These are phyloP conservation scores for Colletotrichum agaves DNA, from an alignment of 2,329 filamentous ascomycete species.

Conservation along the genomic window DNA sequence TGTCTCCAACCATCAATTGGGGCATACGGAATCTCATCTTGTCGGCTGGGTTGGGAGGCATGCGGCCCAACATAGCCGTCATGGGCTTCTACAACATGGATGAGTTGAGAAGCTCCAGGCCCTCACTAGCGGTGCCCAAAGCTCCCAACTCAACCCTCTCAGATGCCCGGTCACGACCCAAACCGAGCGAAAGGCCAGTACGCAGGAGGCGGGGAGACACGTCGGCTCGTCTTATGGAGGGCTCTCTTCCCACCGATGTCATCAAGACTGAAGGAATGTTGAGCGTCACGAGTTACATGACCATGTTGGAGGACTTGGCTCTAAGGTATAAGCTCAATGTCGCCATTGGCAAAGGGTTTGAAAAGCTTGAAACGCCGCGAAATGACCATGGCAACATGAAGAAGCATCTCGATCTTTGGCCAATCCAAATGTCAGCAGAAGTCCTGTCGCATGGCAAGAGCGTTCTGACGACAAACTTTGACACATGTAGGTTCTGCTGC, in stretches of 20 bases:
- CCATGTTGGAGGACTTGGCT: slow-evolving; percentile 83
- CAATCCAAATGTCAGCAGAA: slow-evolving; percentile 92
- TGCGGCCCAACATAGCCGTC: slow-evolving; percentile 89
- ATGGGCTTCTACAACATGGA: slow-evolving; percentile 84
- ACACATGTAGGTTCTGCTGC: slow-evolving; percentile 73
- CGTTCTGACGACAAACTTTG: slow-evolving; percentile 87
- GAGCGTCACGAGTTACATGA: slow-evolving; percentile 79
- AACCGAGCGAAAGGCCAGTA: slow-evolving; percentile 45
- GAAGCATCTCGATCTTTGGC: slow-evolving; percentile 89
- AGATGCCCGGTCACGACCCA: slow-evolving; percentile 46
- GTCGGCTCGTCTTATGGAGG: slow-evolving; percentile 65
- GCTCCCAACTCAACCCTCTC: slow-evolving; percentile 50
- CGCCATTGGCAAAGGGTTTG: slow-evolving; percentile 84
- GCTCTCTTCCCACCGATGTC: slow-evolving; percentile 73
- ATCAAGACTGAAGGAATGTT: slow-evolving; percentile 76
- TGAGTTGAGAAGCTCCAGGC: slow-evolving; percentile 72
- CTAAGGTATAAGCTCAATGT: slow-evolving; percentile 85
- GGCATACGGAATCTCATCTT: slow-evolving; percentile 85
- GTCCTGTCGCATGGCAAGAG: slow-evolving; percentile 74
- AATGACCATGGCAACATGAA: slow-evolving; percentile 69
- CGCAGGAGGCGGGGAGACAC: slow-evolving; percentile 62
- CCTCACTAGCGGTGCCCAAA: slow-evolving; percentile 67
- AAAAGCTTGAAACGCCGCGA: slow-evolving; percentile 77
- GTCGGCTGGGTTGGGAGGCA: slow-evolving; percentile 84
- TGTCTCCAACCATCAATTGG: slow-evolving; percentile 86